Evolutionary conservation across 2,329 filamentous ascomycete species (phyloP).

Genomic region (Botrytis fabae): DNA sequence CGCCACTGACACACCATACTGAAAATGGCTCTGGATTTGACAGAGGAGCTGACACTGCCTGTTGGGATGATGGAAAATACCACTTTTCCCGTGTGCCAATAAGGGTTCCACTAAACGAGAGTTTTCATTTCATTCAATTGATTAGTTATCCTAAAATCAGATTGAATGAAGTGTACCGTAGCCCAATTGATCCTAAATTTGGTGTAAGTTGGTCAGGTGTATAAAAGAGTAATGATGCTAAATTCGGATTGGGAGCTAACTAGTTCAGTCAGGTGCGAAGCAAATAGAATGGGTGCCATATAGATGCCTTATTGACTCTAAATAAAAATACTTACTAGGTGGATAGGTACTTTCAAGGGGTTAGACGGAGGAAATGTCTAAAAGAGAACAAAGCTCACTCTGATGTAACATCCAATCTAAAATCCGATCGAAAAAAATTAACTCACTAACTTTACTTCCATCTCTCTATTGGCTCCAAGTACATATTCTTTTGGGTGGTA

Average conservation of each 20-base stretch:
- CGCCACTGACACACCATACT: background rate
- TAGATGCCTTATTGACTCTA: background rate
- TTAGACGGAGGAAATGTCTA: background rate
- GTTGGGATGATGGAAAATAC: background rate
- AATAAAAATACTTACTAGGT: background rate
- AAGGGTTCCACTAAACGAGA: background rate
- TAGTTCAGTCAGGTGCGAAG: background rate
- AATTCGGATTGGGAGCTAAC: background rate
- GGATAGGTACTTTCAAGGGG: background rate
- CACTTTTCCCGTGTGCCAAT: constrained; percentile 3
- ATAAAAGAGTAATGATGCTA: background rate
- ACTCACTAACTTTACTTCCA: background rate
- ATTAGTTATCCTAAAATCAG: background rate
- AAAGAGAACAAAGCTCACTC: background rate
- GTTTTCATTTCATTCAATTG: background rate
- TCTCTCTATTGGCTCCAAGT: background rate
- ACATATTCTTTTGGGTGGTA: background rate
- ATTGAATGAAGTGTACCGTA: background rate
- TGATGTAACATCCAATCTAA: background rate
- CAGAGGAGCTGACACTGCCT: constrained; percentile 5
- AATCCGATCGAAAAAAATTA: background rate
- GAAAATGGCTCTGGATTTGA: background rate
- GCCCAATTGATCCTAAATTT: background rate
- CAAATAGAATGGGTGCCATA: background rate
- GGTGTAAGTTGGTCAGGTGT: background rate